These are phyloP conservation scores for Carex arenaria DNA, from an alignment of 202 grass and related monocot genomes.

Conservation along the genomic window DNA sequence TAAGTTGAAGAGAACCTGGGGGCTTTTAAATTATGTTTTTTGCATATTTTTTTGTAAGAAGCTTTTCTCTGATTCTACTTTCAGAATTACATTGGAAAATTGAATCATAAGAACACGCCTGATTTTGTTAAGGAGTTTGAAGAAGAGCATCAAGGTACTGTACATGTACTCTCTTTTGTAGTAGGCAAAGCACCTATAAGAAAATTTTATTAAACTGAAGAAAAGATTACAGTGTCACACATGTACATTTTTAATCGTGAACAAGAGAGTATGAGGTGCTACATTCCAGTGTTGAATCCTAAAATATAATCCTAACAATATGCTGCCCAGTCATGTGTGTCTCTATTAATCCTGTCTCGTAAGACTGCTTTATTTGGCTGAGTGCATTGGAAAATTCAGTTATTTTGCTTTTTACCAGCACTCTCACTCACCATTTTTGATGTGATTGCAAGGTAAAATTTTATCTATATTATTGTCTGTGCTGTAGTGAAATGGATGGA, in stretches of 20 bases:
- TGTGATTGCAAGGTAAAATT: neutral
- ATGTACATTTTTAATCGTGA: neutral
- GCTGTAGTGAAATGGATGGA: constrained; percentile 74
- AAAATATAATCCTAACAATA: neutral
- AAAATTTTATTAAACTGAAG: constrained; percentile 3
- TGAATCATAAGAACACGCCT: constrained; percentile 88
- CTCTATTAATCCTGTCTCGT: neutral
- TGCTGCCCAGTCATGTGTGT: neutral
- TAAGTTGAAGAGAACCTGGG: neutral
- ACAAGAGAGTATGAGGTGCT: neutral
- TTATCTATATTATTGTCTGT: neutral
- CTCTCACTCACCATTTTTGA: neutral
- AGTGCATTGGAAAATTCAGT: neutral
- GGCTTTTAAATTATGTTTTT: constrained; percentile 6
- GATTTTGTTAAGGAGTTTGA: constrained; percentile 83
- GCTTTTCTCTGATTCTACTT: constrained; percentile 13
- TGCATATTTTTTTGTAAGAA: constrained; percentile 11
- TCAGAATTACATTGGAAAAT: constrained; percentile 84
- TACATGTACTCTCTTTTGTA: neutral
- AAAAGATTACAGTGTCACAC: neutral
- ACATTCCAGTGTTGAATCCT: neutral
- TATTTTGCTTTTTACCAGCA: neutral
- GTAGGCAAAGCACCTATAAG: neutral
- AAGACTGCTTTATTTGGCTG: neutral
- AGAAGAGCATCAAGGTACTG: constrained; percentile 86